Base-by-base conservation (phyloP, 139 green algal species). In the Dunaliella primolecta region DNA sequence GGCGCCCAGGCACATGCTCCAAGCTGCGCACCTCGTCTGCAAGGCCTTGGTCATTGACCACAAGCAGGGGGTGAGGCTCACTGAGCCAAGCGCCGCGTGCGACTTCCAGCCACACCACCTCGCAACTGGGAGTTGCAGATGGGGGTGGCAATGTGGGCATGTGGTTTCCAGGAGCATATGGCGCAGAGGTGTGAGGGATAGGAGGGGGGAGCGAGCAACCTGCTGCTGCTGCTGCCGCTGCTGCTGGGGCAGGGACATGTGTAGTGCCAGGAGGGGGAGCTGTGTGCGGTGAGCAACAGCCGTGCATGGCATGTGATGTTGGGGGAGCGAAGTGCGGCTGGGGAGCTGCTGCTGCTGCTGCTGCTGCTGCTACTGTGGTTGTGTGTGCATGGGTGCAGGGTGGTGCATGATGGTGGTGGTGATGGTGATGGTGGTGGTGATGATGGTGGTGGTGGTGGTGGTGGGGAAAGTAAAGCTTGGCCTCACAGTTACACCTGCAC, bases 91-190 rank as follows among this genome's bases (percentile, higher is more conserved):
- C 85, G 2, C 87, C 88, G 21, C 85, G 76, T 0, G 74, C 35
- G 20, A 88, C 75, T 85, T 94, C 91, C 56, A 92, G 80, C 86
- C 87, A 90, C 31, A 88, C 37, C 74, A 90, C 75, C 35, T 86
- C 87, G 71, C 81, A 87, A 2, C 75, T 0, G n/a, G n/a, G n/a
- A n/a, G n/a, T n/a, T n/a, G n/a, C n/a, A n/a, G n/a, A n/a, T n/a
- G n/a, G n/a, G n/a, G n/a, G n/a, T n/a, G n/a, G n/a, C n/a, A n/a
- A n/a, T n/a, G n/a, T n/a, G n/a, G n/a, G n/a, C n/a, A n/a, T n/a
- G n/a, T n/a, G n/a, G n/a, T n/a, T n/a, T n/a, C n/a, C n/a, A n/a
- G n/a, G n/a, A n/a, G n/a, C n/a, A n/a, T 38, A 78, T 34, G 25
- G 33, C 64, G 32, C 76, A 56, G 34, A 64, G 46, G 46, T 64